Base-by-base conservation (phyloP, 2,329 filamentous ascomycete genomes). In the Didymella glomerata region DNA sequence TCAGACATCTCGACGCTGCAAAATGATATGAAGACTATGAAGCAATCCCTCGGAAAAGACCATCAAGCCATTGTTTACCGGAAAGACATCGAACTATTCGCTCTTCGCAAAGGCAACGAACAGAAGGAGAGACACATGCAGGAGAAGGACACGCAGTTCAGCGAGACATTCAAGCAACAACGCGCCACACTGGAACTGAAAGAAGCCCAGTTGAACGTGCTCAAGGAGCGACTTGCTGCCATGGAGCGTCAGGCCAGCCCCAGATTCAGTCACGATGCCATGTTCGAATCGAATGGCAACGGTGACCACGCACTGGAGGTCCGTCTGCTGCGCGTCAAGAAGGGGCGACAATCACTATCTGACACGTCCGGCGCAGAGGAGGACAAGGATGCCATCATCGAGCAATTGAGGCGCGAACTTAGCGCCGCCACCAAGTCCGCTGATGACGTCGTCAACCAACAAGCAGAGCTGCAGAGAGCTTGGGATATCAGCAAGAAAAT, bases 81-180 rank as follows among this genome's bases (percentile, higher is more conserved):
- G 20, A 76, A 76, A 47, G 74, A 76, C 47, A 76, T 76, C 45
- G 74, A 76, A 48, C 60, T 76, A 16, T 76, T 76, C 61, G 74
- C 74, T 6, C 64, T 76, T 10, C 70, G 74, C 2, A 76, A 76
- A 56, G 69, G 66, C 18, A 75, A 71, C 56, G 73, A 76, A 41
- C 73, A 74, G 46, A 76, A 75, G 50, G 74, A 76, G 50, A 71
- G 62, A 54, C 61, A 64, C 44, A 70, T 76, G 49, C 68, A 67
- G 27, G 73, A 76, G 3, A 68, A 63, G 42, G 71, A 76, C 44
- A 52, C 55, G 11, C 70, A 69, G 24, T 48, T 72, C 1, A 68
- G 70, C n/a, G 68, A 72, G 13, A 65, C 70, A 28, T 50, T 54
- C 18, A 62, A 69, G 14, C 68, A 72, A 40, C 68, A 75, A 52